Evolutionary conservation across 2,329 filamentous ascomycete species (phyloP).

Genomic region (Beauveria caledonica): DNA sequence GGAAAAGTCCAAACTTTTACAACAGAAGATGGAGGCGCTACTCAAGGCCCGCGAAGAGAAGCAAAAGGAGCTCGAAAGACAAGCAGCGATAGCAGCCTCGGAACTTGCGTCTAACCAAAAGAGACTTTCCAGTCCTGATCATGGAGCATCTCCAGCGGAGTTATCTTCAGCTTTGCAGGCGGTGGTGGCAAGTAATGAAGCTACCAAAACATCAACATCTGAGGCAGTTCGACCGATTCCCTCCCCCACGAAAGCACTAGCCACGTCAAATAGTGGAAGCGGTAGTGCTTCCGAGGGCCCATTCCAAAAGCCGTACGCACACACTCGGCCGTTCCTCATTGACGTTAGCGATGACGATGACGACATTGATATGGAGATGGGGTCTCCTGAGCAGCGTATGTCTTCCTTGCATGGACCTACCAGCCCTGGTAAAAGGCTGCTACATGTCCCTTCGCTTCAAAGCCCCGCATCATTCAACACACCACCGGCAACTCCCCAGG

Average conservation of each 20-base stretch:
- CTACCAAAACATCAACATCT: background rate
- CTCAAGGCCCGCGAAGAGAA: constrained; percentile 47
- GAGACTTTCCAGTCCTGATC: background rate
- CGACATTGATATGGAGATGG: constrained; percentile 60
- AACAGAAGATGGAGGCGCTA: constrained; percentile 71
- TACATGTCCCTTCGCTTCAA: constrained; percentile 32
- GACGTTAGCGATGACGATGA: constrained; percentile 71
- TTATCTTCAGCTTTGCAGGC: background rate
- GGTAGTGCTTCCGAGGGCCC: constrained; percentile 42
- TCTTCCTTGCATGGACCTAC: constrained; percentile 24
- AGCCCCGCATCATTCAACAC: constrained; percentile 33
- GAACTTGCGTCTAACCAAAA: background rate
- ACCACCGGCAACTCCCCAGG: constrained; percentile 29
- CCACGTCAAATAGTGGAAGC: background rate
- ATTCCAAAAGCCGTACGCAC: constrained; percentile 55
- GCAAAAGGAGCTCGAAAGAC: constrained; percentile 15
- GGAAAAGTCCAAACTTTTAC: constrained; percentile 64
- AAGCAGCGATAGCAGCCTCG: background rate
- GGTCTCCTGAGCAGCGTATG: constrained; percentile 40
- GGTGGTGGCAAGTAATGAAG: background rate
- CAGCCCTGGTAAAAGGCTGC: constrained; percentile 26
- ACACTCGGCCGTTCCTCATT: constrained; percentile 63
- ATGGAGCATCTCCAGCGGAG: background rate
- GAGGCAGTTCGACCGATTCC: background rate
- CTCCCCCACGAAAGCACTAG: background rate